Percentiles rank a stretch among this genome's conserved stretches.
Conservation (phyloP, 441 rosid species). For the Cnidoscolus chayamansa region DNA sequence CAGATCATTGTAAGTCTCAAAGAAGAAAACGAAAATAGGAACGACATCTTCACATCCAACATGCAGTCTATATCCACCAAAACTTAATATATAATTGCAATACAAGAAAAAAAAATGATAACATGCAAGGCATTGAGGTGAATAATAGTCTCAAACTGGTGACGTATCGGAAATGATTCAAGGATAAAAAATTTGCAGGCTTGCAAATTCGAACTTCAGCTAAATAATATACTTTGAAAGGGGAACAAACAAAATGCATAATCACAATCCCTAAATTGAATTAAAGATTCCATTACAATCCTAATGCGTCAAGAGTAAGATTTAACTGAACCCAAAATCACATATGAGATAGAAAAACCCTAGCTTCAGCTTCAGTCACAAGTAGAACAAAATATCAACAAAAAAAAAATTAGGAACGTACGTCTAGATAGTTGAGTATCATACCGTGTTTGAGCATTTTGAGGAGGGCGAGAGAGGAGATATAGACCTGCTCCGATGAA, state of each 20-base stretch:
- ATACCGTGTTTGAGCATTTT: conserved; percentile 85
- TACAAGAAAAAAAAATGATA: no score
- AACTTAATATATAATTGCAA: no score
- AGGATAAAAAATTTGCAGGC: not conserved
- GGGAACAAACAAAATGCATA: not conserved
- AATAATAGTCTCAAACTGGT: no score
- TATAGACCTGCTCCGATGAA: conserved; percentile 83
- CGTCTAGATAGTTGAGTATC: not conserved
- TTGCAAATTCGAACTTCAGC: not conserved
- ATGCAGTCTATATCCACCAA: not conserved
- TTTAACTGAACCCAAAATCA: not conserved
- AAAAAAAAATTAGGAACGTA: not conserved
- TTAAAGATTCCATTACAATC: not conserved
- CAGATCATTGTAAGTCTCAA: not conserved
- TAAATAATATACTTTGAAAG: not conserved
- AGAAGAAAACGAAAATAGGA: not conserved
- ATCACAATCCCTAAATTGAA: not conserved
- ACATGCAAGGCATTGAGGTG: no score
- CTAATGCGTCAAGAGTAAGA: not conserved
- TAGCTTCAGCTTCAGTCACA: conserved; percentile 7
- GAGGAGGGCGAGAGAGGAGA: conserved; percentile 84
- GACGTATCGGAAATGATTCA: not conserved
- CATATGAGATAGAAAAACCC: conserved; percentile 18
- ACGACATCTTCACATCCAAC: not conserved
- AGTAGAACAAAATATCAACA: not conserved